phyloP scores from a whole-genome alignment of 169 alveolate species.

The Perkinsus chesapeaki region DNA sequence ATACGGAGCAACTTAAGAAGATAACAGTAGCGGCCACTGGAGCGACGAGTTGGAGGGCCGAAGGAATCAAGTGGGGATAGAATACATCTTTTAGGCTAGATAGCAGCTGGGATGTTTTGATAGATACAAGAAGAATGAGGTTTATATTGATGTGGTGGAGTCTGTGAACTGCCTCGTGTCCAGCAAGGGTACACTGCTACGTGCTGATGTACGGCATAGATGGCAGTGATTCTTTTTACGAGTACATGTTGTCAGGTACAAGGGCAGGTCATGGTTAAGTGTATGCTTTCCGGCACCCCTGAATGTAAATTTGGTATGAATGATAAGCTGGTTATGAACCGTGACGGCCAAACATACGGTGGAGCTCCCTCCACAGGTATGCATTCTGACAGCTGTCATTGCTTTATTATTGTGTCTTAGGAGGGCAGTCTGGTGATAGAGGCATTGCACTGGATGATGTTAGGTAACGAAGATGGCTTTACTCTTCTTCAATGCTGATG shows the following conservation, averaged over 20 bases:
- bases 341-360: constrained; percentile 30
- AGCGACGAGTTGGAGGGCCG: constrained; percentile 77
- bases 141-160: constrained; percentile 77
- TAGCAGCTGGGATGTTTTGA: no score
- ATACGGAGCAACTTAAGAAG: constrained; percentile 58
- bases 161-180: constrained; percentile 62
- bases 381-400: background rate
- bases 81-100: no score
- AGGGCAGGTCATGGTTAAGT: constrained; percentile 73
- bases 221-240: background rate
- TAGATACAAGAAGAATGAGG: constrained; percentile 66
- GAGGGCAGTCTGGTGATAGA: constrained; percentile 10
- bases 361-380: constrained; percentile 4
- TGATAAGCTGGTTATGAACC: constrained; percentile 65
- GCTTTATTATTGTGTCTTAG: background rate
- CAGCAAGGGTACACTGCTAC: constrained; percentile 53
- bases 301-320: constrained; percentile 82
- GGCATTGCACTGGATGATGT: constrained; percentile 71
- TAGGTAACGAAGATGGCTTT: constrained; percentile 9
- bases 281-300: constrained; percentile 72
- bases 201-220: constrained; percentile 21
- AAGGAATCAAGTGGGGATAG: constrained; percentile 49
- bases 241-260: constrained; percentile 47
- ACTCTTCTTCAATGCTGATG: background rate
- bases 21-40: constrained; percentile 84